Evolutionary conservation across 2,329 filamentous ascomycete genomes (phyloP).

Genomic region (Fusarium buxicola): DNA sequence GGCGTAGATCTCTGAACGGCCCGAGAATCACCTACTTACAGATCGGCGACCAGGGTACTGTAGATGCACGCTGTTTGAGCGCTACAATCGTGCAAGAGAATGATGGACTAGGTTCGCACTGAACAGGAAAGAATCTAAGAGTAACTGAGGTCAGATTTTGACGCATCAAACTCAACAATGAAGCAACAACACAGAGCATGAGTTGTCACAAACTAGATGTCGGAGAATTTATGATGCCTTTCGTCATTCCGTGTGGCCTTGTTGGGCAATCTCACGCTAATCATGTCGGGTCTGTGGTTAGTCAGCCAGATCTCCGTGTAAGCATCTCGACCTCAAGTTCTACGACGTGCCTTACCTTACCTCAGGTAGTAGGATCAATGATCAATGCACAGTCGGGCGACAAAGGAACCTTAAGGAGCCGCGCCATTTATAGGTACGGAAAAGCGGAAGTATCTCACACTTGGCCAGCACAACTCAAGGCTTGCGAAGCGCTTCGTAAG

Average conservation of each 20-base stretch:
- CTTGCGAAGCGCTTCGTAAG: constrained; percentile 7
- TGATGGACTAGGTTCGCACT: too few species aligned
- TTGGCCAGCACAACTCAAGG: not conserved
- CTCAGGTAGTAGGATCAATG: too few species aligned
- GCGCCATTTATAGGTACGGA: constrained; percentile 1
- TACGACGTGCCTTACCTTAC: not conserved
- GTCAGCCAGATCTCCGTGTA: constrained; percentile 31
- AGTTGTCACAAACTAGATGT: constrained; percentile 1
- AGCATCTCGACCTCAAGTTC: constrained; percentile 27
- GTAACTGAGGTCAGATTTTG: not conserved
- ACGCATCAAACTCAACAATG: not conserved
- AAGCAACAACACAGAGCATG: not conserved
- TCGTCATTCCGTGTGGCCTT: constrained; percentile 36
- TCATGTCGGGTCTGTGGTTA: constrained; percentile 10
- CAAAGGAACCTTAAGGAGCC: too few species aligned
- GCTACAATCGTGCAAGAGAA: too few species aligned
- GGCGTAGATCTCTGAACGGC: not conserved
- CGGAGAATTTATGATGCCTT: constrained; percentile 24
- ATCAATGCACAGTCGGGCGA: too few species aligned
- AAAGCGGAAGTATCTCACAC: too few species aligned
- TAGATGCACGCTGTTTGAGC: too few species aligned
- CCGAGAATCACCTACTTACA: not conserved
- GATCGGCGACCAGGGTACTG: constrained; percentile 12
- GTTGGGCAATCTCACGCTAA: constrained; percentile 28
- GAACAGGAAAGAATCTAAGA: too few species aligned